Evolutionary conservation across 2,329 filamentous ascomycete genomes (phyloP).

Genomic region (Dothideomycetidae sp.): DNA sequence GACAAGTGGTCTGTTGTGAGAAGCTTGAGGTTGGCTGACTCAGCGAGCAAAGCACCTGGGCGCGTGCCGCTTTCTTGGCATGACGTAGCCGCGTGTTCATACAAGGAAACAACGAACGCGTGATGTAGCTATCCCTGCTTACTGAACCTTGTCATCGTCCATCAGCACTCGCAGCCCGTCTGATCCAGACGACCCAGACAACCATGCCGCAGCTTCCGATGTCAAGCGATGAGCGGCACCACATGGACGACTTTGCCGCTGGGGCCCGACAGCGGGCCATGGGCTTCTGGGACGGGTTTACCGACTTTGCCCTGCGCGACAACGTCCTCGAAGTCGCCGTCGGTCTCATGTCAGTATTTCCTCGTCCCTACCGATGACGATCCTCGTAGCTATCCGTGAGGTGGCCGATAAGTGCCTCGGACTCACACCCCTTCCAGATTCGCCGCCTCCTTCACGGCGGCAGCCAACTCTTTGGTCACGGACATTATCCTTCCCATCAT

Average conservation of each 20-base stretch:
- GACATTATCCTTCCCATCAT: conserved; percentile 57
- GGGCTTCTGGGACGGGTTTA: conserved; percentile 47
- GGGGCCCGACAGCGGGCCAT: conserved; percentile 29
- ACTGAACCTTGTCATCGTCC: no score
- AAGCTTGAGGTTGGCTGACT: no score
- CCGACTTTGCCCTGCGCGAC: conserved; percentile 59
- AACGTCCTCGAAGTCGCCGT: conserved; percentile 65
- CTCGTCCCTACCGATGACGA: no score
- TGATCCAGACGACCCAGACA: no score
- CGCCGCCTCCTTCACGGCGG: conserved; percentile 54
- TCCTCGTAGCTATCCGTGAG: no score
- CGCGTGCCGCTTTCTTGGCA: no score
- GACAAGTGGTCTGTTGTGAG: no score
- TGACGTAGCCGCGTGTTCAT: no score
- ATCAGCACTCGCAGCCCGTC: no score
- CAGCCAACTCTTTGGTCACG: conserved; percentile 58
- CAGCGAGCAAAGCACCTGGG: no score
- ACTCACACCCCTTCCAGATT: conserved; percentile 36
- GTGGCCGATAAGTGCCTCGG: no score
- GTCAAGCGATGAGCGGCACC: conserved; percentile 1
- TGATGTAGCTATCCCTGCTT: no score
- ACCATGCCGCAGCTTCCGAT: conserved; percentile 8
- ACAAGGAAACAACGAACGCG: not conserved
- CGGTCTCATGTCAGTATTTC: conserved; percentile 48
- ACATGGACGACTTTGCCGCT: conserved; percentile 6